phyloP scores from a whole-genome alignment of 306 rosid genomes.

The Sophora flavescens region DNA sequence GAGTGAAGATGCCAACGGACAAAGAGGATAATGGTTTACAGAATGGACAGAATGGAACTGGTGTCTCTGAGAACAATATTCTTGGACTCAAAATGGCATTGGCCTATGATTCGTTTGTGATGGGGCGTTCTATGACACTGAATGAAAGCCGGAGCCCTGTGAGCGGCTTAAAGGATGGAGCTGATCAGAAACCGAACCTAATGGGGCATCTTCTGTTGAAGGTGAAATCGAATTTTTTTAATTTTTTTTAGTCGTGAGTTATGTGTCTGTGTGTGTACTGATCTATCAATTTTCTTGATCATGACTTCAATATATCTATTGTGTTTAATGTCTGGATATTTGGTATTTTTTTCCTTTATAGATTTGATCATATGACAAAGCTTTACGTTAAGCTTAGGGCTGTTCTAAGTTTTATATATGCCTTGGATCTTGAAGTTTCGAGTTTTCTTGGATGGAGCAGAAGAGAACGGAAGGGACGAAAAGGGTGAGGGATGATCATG shows the following conservation, averaged over 20 bases:
- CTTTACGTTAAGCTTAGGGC: background rate
- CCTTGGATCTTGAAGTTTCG: background rate
- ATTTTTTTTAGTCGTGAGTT: background rate
- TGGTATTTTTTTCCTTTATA: conserved; percentile 15
- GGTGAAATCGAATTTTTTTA: conserved; percentile 17
- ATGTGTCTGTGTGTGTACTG: conserved; percentile 16
- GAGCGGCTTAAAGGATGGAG: background rate
- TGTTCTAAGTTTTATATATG: conserved; percentile 12
- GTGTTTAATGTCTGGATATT: conserved; percentile 3
- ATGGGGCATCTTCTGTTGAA: background rate
- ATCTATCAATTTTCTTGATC: conserved; percentile 14
- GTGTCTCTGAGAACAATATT: too few relatives aligned
- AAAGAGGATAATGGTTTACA: too few relatives aligned
- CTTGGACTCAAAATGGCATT: too few relatives aligned
- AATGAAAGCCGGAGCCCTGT: background rate
- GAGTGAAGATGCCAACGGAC: too few relatives aligned
- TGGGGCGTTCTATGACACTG: too few relatives aligned
- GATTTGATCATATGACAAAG: conserved; percentile 22
- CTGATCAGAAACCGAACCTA: background rate
- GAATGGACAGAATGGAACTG: too few relatives aligned
- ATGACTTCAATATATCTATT: background rate
- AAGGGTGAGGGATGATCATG: conserved; percentile 2
- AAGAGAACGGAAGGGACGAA: background rate
- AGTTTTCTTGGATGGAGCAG: background rate
- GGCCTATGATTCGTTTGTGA: background rate